phyloP scores from a whole-genome alignment of 2,329 filamentous ascomycete species.

The Xylariaceae sp. region DNA sequence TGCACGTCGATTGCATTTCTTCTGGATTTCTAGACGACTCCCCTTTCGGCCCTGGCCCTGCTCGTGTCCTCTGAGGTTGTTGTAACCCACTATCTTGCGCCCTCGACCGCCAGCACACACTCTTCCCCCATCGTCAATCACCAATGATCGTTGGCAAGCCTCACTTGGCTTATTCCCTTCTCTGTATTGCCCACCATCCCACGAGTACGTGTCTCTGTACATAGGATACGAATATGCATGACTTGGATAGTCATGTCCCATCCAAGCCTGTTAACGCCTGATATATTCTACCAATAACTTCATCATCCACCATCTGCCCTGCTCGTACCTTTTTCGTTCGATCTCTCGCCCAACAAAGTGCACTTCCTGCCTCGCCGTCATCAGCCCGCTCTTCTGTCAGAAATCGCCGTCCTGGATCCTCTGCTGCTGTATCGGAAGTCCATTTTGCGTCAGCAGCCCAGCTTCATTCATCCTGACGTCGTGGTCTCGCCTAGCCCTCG shows the following conservation, averaged over 20 bases:
- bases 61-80: too few relatives aligned
- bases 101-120: constrained; percentile 8
- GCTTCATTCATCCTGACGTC: constrained; percentile 9
- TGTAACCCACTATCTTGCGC: too few relatives aligned
- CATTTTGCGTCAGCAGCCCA: too few relatives aligned
- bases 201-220: background rate
- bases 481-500: constrained; percentile 3
- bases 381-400: constrained; percentile 5
- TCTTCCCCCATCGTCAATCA: too few relatives aligned
- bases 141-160: too few relatives aligned
- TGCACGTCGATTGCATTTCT: background rate
- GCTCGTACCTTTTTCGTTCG: constrained; percentile 2
- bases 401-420: too few relatives aligned
- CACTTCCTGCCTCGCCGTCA: constrained; percentile 11
- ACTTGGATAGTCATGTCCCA: constrained; percentile 17
- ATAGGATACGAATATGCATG: constrained; percentile 7
- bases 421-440: too few relatives aligned
- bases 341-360: background rate
- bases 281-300: constrained; percentile 17
- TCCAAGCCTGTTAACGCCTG: constrained; percentile 15
- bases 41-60: background rate
- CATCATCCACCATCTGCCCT: constrained; percentile 11
- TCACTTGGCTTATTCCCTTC: constrained; percentile 6
- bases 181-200: constrained; percentile 4
- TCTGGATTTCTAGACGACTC: background rate